Conservation (phyloP, 2,329 filamentous ascomycete species). For the Reticulascus tulasneorum region DNA sequence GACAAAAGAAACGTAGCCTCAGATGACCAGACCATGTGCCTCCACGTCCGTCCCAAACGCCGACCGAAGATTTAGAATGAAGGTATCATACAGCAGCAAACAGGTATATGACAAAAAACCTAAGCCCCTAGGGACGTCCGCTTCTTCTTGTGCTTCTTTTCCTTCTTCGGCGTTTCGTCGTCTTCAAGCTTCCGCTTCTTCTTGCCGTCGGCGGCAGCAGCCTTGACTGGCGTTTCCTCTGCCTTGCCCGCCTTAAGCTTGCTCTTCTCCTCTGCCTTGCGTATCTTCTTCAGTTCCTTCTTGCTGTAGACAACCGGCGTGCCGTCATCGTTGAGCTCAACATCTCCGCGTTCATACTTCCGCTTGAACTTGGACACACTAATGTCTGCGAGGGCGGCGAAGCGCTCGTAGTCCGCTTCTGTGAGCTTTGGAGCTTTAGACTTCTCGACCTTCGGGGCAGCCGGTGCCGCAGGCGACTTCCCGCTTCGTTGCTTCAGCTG, state of each 20-base stretch:
- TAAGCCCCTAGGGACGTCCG: conserved; percentile 17
- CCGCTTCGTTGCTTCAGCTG: conserved; percentile 5
- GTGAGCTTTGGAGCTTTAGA: conserved; percentile 36
- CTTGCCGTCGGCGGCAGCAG: conserved; percentile 34
- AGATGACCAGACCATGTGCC: conserved; percentile 15
- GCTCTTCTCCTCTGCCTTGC: conserved; percentile 60
- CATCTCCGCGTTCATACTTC: conserved; percentile 73
- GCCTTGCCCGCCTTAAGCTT: conserved; percentile 21
- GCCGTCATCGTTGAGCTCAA: conserved; percentile 61
- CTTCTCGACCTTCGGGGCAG: conserved; percentile 18
- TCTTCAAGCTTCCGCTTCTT: conserved; percentile 72
- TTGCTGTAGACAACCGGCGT: conserved; percentile 66
- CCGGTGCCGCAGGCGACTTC: conserved; percentile 29
- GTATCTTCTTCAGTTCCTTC: conserved; percentile 71
- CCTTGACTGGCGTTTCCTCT: conserved; percentile 38
- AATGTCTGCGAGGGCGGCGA: conserved; percentile 64
- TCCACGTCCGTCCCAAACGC: conserved; percentile 14
- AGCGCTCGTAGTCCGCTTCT: conserved; percentile 52
- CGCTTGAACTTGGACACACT: conserved; percentile 74
- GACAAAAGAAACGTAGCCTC: conserved; percentile 15
- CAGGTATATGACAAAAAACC: conserved; percentile 14
- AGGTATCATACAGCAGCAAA: conserved; percentile 19
- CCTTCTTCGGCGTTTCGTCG: conserved; percentile 64
- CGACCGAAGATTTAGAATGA: conserved; percentile 16
- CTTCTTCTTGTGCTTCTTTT: conserved; percentile 52